Percentiles rank a stretch among this genome's conserved stretches.
Conservation (phyloP, 1,284 basidiomycete species). For the Stygiomarasmius scandens region DNA sequence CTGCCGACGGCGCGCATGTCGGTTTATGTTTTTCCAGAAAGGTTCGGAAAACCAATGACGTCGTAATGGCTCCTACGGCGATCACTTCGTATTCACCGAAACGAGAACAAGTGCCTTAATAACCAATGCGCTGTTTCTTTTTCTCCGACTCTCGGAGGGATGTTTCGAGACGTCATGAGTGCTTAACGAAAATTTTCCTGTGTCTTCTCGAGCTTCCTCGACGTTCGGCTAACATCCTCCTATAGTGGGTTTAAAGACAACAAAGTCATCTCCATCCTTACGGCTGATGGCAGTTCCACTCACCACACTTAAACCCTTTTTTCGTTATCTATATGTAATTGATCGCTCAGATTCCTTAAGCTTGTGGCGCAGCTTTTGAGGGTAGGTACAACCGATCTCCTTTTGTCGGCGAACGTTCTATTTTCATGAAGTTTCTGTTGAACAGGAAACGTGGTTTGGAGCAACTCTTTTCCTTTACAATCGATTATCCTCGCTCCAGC, state of each 20-base stretch:
- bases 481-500: no score
- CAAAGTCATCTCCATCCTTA: neutral
- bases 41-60: neutral
- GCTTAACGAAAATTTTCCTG: neutral
- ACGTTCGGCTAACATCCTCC: neutral
- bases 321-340: slow-evolving; percentile 6
- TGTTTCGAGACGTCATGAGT: neutral
- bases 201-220: neutral
- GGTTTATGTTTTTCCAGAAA: neutral
- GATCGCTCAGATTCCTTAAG: neutral
- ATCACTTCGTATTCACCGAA: neutral
- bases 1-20: neutral
- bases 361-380: neutral
- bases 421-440: neutral
- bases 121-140: neutral
- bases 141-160: neutral
- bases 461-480: neutral
- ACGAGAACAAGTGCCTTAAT: neutral
- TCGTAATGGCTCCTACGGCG: neutral
- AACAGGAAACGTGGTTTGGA: neutral
- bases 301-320: neutral
- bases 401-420: neutral
- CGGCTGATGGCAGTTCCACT: neutral
- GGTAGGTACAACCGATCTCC: neutral
- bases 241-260: neutral